phyloP scores from a whole-genome alignment of 2,329 filamentous ascomycete species.

The Paecilomyces fulvus region DNA sequence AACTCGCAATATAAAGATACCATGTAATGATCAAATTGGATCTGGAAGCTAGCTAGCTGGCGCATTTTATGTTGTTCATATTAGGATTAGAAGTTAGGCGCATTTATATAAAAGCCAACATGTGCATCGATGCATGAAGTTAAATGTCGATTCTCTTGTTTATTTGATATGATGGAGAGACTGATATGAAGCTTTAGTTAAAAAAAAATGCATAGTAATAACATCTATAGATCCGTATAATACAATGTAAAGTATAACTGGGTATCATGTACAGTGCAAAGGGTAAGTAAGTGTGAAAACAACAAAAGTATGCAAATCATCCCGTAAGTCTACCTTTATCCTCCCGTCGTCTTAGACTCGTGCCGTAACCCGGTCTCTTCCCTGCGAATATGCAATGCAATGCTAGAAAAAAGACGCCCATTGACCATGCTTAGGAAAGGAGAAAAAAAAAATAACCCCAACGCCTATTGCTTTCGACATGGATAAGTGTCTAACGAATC shows the following conservation, averaged over 20 bases:
- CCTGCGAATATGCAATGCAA: neutral
- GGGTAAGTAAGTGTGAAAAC: neutral
- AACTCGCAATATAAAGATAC: neutral
- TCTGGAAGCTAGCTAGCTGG: conserved; percentile 5
- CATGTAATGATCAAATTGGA: conserved; percentile 15
- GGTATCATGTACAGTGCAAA: neutral
- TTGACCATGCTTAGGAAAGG: neutral
- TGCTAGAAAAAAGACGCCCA: neutral
- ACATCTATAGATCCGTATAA: neutral
- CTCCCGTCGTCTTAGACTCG: neutral
- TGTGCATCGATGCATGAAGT: too few species aligned
- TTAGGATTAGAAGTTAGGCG: neutral
- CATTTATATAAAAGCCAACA: neutral
- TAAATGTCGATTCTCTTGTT: too few species aligned
- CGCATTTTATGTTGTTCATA: neutral
- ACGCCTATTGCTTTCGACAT: neutral
- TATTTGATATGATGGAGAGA: too few species aligned
- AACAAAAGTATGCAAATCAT: neutral
- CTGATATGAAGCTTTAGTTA: too few species aligned
- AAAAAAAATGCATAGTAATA: neutral
- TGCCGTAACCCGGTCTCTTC: neutral
- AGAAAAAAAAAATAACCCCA: neutral
- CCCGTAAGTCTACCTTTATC: neutral
- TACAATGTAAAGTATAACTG: neutral
- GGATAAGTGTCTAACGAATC: conserved; percentile 27